These are phyloP conservation scores for Paramyrothecium roridum DNA, from an alignment of 2,329 filamentous ascomycete genomes.

Conservation along the genomic window DNA sequence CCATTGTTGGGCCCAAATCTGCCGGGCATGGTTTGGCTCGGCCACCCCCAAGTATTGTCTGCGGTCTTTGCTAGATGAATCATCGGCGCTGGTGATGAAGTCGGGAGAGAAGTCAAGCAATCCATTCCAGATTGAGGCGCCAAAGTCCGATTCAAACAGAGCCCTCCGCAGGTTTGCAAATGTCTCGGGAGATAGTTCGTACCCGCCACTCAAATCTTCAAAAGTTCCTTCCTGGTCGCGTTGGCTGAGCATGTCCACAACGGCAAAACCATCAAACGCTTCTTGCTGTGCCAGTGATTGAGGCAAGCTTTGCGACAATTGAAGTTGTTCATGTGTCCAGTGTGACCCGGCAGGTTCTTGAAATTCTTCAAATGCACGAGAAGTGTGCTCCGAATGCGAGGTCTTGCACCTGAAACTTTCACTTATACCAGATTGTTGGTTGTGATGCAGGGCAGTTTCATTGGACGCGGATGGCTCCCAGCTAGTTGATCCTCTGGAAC, in stretches of 20 bases:
- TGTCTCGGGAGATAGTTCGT: conserved; percentile 15
- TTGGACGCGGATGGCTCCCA: not conserved
- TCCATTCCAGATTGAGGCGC: conserved; percentile 34
- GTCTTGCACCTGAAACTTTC: not conserved
- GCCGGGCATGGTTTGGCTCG: conserved; percentile 34
- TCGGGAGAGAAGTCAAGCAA: conserved; percentile 49
- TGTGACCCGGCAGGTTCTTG: conserved; percentile 11
- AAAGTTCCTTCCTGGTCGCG: conserved; percentile 7
- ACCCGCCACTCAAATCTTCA: too few species aligned
- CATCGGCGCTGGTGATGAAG: conserved; percentile 26
- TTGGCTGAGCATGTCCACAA: conserved; percentile 32
- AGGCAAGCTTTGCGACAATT: not conserved
- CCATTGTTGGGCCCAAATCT: conserved; percentile 54
- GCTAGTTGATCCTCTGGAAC: not conserved
- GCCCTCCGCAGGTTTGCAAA: conserved; percentile 29
- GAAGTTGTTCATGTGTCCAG: not conserved
- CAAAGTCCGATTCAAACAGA: conserved; percentile 27
- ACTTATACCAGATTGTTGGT: not conserved
- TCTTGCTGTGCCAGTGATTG: conserved; percentile 27
- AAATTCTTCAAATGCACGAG: conserved; percentile 9
- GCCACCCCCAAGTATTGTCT: conserved; percentile 33
- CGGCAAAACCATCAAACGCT: conserved; percentile 22
- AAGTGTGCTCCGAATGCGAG: conserved; percentile 4
- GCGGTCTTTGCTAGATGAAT: conserved; percentile 12
- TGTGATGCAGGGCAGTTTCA: too few species aligned